These are phyloP conservation scores for Saturnispora halmiae DNA, from an alignment of 805 yeast genomes.

Conservation along the genomic window DNA sequence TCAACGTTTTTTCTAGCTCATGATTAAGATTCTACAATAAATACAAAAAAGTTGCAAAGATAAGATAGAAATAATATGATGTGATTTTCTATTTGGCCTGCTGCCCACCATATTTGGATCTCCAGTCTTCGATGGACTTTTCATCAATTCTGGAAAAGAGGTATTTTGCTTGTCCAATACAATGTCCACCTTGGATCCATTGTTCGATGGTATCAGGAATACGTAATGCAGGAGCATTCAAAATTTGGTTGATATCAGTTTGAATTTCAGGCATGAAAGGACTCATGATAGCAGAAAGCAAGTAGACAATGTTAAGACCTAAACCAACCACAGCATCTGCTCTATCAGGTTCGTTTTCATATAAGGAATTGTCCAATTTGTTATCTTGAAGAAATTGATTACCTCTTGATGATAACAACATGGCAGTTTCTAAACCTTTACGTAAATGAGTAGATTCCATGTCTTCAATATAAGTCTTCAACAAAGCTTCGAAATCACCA, in stretches of 20 bases:
- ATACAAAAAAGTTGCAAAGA: no score
- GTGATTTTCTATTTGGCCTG: conserved; percentile 32
- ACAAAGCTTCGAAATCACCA: conserved; percentile 52
- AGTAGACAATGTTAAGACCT: conserved; percentile 79
- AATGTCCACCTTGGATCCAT: conserved; percentile 69
- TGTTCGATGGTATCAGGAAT: conserved; percentile 71
- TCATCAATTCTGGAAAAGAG: conserved; percentile 89
- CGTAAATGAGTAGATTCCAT: conserved; percentile 77
- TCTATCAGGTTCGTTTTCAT: conserved; percentile 62
- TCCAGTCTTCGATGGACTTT: conserved; percentile 79
- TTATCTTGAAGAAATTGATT: conserved; percentile 93
- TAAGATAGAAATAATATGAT: no score
- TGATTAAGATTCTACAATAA: not conserved
- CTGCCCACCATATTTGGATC: conserved; percentile 76
- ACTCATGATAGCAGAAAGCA: conserved; percentile 69
- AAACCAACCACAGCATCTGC: conserved; percentile 90
- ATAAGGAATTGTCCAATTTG: conserved; percentile 83
- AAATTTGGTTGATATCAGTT: conserved; percentile 58
- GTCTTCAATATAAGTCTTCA: conserved; percentile 53
- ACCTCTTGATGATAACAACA: conserved; percentile 88
- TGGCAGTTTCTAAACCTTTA: conserved; percentile 84
- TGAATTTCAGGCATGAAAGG: conserved; percentile 91
- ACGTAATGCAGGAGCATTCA: conserved; percentile 71
- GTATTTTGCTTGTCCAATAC: conserved; percentile 84
- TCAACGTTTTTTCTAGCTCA: not conserved